Conservation (phyloP, 148 eudicot species). For the Vaccinium corymbosum region DNA sequence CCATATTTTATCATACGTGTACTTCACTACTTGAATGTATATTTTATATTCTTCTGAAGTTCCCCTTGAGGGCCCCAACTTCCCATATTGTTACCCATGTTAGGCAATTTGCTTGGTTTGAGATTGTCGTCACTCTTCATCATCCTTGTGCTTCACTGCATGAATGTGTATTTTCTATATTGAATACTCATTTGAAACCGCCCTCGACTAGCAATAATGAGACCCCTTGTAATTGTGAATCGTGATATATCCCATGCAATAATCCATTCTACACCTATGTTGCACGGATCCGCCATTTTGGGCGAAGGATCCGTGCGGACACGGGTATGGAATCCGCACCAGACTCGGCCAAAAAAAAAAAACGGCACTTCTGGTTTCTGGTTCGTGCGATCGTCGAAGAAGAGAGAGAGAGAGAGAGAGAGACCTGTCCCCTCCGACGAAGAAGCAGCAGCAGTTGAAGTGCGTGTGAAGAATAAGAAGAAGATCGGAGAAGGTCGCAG, state of each 20-base stretch:
- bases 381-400: too few relatives aligned
- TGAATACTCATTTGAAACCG: too few relatives aligned
- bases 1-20: background rate
- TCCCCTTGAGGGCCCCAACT: background rate
- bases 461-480: too few relatives aligned
- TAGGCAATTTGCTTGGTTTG: background rate
- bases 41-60: background rate
- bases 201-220: background rate
- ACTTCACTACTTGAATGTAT: background rate
- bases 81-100: background rate
- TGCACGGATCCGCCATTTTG: too few relatives aligned
- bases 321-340: too few relatives aligned
- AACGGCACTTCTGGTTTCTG: too few relatives aligned
- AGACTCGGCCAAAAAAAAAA: too few relatives aligned
- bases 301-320: too few relatives aligned
- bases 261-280: background rate
- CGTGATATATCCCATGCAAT: background rate
- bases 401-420: too few relatives aligned
- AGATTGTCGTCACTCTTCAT: background rate
- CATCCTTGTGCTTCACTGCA: background rate
- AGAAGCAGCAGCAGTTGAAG: too few relatives aligned
- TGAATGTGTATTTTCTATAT: background rate
- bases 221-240: background rate
- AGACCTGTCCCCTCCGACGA: too few relatives aligned
- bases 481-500: too few relatives aligned